Evolutionary conservation across 75 land plant species (phyloP), one percentile per base, ranked within the genome.

Genomic region (Isoetes taiwanensis): DNA sequence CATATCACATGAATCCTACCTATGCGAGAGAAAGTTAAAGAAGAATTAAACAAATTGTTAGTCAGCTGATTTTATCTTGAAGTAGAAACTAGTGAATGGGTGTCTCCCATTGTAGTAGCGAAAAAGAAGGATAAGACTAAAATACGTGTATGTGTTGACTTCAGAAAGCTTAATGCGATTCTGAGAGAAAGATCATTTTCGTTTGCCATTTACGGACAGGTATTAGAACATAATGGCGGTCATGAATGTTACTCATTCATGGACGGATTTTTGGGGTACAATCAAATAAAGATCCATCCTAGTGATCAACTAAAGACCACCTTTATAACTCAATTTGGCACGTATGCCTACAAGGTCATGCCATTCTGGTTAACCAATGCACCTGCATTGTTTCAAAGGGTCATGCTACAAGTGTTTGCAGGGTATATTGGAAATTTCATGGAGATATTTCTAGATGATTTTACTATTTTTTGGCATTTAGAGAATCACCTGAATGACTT

Each of bases 21-120:
- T n/a, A n/a, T n/a, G n/a, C n/a, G n/a, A n/a, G n/a, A n/a, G n/a
- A n/a, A n/a, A n/a, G n/a, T n/a, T n/a, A n/a, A n/a, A n/a, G n/a
- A n/a, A n/a, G n/a, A n/a, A n/a, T n/a, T 43, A 25, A 25, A 43
- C 6, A 21, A 52, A 23, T 31, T 52, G 27, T 52, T 52, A 52
- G 26, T 28, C n/a, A 31, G n/a, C 3, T 28, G 54, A 24, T 6
- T 52, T 2, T 28, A 28, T 21, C 30, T 52, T 24, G 31, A 28
- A 2, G 5, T 52, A 8, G 54, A 52, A 8, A 17, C 14, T n/a
- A 24, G 2, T 52, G 54, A 20, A 3, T 61, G 26, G 63, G 54
- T 61, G 4, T 61, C 63, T 12, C 63, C 53, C 2, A 61, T 61
- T 21, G 63, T 61, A 2, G 42, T 61, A 19, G 54, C 43, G 11